A percentile compares a stretch with the other conserved stretches of the same genome.
Evolutionary conservation across 1,139 yeast species (phyloP).

Genomic region (Kodamaea ohmeri): DNA sequence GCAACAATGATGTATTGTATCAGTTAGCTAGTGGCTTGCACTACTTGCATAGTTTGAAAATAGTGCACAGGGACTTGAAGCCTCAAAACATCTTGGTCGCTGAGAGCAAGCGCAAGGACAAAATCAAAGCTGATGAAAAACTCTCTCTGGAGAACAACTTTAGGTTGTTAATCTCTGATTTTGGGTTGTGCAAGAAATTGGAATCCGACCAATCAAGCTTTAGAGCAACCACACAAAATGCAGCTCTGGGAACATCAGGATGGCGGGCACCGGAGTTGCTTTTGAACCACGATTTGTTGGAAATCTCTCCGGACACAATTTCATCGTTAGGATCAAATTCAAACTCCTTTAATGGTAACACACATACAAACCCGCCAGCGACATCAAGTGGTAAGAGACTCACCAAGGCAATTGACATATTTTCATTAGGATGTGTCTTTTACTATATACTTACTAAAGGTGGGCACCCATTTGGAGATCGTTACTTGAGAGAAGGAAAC

Average conservation of each 20-base stretch:
- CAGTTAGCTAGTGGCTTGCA: conserved; percentile 86
- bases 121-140: conserved; percentile 14
- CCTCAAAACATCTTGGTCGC: conserved; percentile 95
- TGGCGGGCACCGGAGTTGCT: conserved; percentile 97
- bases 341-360: conserved; percentile 11
- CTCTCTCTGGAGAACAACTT: conserved; percentile 22
- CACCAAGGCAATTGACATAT: conserved; percentile 90
- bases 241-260: conserved; percentile 92
- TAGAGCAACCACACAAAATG: conserved; percentile 86
- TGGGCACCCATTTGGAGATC: conserved; percentile 90
- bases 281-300: conserved; percentile 41
- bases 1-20: conserved; percentile 51
- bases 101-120: conserved; percentile 45
- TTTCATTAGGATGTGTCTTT: conserved; percentile 92
- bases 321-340: conserved; percentile 30
- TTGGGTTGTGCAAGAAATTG: conserved; percentile 88
- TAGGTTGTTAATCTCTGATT: conserved; percentile 84
- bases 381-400: conserved; percentile 50
- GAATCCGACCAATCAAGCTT: conserved; percentile 93
- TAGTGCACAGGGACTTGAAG: conserved; percentile 92
- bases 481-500: conserved; percentile 83
- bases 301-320: conserved; percentile 42
- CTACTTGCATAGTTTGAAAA: conserved; percentile 84
- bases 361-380: conserved; percentile 10
- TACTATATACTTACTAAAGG: conserved; percentile 84